These are phyloP conservation scores for Epichloe glyceriae DNA, from an alignment of 2,329 filamentous ascomycete species.

Conservation along the genomic window DNA sequence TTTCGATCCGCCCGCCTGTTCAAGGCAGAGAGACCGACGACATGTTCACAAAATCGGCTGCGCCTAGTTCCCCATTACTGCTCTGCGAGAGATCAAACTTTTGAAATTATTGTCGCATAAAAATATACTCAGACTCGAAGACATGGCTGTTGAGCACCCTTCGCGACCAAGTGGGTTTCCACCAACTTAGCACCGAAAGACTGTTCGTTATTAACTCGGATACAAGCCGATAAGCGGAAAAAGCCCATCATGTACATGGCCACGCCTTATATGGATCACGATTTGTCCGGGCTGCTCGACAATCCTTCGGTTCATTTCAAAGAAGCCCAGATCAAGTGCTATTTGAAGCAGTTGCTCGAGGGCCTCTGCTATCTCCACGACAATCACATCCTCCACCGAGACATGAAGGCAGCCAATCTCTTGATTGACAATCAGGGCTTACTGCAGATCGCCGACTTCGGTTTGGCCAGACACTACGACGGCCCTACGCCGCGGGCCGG, in stretches of 20 bases:
- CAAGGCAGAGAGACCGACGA: too few species aligned
- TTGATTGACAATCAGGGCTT: conserved; percentile 91
- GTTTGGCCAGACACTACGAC: conserved; percentile 85
- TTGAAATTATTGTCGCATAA: conserved; percentile 87
- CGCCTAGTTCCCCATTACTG: conserved; percentile 85
- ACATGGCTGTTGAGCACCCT: conserved; percentile 86
- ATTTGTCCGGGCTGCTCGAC: conserved; percentile 91
- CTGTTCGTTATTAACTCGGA: neutral
- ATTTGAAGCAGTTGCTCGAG: conserved; percentile 84
- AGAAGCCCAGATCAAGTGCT: conserved; percentile 92
- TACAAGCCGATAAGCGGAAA: conserved; percentile 59
- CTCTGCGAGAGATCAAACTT: conserved; percentile 92
- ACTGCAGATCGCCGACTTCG: conserved; percentile 94
- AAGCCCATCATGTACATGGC: conserved; percentile 95
- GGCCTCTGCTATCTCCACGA: conserved; percentile 85
- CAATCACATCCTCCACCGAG: conserved; percentile 79
- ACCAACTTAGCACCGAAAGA: neutral
- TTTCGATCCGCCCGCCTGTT: too few species aligned
- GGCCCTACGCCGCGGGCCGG: conserved; percentile 67
- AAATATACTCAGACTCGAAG: conserved; percentile 77
- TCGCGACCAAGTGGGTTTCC: conserved; percentile 41
- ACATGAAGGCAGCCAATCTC: conserved; percentile 98
- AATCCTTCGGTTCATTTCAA: conserved; percentile 84
- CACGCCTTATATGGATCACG: conserved; percentile 97
- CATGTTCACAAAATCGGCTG: conserved; percentile 2